Base-by-base conservation (phyloP, 345 rosid species). In the Turritis glabra region DNA sequence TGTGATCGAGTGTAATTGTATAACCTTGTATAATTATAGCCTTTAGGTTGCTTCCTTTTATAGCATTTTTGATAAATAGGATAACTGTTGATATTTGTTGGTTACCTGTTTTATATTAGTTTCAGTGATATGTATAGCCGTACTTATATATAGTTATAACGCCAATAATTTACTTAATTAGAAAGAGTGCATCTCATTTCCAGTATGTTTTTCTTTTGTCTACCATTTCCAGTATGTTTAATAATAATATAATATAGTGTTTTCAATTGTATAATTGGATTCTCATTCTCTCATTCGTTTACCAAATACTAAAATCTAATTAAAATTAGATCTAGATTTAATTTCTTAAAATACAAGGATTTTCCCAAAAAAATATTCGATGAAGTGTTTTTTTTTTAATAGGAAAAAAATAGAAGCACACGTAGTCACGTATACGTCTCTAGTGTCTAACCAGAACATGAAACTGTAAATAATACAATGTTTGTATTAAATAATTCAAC, bases 401-500 rank as follows among this genome's bases (percentile, higher is more conserved):
- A 38, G 0, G n/a, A 35, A 10, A 38, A 38, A 10, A 8, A 54
- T n/a, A 15, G 21, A 54, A 19, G 22, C 19, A 60, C 13, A 23
- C 47, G 18, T 48, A 47, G 50, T 7, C 23, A 18, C 21, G n/a
- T 38, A 7, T 33, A 58, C 47, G 65, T 60, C 65, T 37, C 30
- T 7, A 22, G 47, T 33, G 7, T 63, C 9, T 43, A 43, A 63
- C 53, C 5, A 25, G 10, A 17, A 17, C 53, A 29, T 64, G 27
- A 33, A 60, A 60, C 13, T 2, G 48, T 38, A 38, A 40, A 60
- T 13, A 37, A 60, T 3, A 3, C 17, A 14, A 22, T 29, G 17
- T 13, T 25, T 60, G 40, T 37, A 51, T 47, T 47, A 59, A 57
- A 46, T 5, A 70, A 21, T 22, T 48, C 59, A 48, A 51, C 51